Conservation (phyloP, 495 filamentous ascomycete genomes). For the Hyaloscypha hepaticicola region DNA sequence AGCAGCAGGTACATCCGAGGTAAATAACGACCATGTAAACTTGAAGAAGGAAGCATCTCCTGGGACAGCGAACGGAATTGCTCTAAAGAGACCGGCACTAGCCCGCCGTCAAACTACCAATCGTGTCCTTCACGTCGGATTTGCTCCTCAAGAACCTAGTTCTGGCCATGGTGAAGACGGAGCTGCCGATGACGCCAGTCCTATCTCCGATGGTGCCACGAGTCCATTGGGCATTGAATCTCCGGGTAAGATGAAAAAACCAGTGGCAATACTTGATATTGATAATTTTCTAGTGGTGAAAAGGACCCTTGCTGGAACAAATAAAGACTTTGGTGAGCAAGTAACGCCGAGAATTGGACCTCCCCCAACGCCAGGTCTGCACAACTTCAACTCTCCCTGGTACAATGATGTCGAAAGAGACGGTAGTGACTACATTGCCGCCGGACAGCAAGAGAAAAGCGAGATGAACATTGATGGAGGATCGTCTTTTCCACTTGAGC, state of each 20-base stretch:
- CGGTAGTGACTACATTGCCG: constrained; percentile 15
- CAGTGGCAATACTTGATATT: neutral
- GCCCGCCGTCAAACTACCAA: constrained; percentile 22
- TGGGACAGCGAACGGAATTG: neutral
- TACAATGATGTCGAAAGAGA: constrained; percentile 25
- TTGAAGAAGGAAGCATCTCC: neutral
- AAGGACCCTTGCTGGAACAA: neutral
- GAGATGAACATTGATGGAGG: constrained; percentile 7
- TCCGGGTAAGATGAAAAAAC: neutral
- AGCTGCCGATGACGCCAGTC: neutral
- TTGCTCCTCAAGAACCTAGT: constrained; percentile 41
- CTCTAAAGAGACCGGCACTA: constrained; percentile 6
- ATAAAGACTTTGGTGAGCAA: neutral
- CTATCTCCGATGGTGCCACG: neutral
- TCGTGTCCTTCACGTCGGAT: constrained; percentile 52
- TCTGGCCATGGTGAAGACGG: neutral
- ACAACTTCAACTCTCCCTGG: constrained; percentile 37
- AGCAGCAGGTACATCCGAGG: constrained; percentile 2
- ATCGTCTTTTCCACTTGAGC: neutral
- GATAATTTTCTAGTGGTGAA: neutral
- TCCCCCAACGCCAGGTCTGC: constrained; percentile 22
- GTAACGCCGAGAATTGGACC: neutral
- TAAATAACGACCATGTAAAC: constrained; percentile 16
- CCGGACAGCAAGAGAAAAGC: neutral
- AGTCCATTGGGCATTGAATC: neutral